phyloP scores from a whole-genome alignment of 2,329 filamentous ascomycete genomes.

The Aspergillus quadricinctus region DNA sequence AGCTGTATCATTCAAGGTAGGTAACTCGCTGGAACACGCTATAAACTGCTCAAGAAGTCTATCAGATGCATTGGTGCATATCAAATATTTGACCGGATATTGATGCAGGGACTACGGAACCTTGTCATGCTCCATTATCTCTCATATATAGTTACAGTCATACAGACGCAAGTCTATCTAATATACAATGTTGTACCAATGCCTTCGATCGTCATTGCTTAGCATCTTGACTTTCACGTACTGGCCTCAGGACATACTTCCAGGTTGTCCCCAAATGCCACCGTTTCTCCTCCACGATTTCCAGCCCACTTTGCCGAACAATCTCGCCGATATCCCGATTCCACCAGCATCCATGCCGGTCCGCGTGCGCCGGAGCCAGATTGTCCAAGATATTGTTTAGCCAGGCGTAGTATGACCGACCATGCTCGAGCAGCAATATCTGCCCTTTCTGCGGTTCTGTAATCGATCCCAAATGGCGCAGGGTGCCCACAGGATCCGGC shows the following conservation, averaged over 20 bases:
- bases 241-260: constrained; percentile 39
- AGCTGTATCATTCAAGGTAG: too few relatives aligned
- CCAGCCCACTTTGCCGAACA: constrained; percentile 44
- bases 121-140: neutral
- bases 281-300: constrained; percentile 43
- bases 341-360: constrained; percentile 51
- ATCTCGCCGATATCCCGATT: constrained; percentile 49
- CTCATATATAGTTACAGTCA: neutral
- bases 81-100: neutral
- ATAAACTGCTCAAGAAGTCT: neutral
- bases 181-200: neutral
- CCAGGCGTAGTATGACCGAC: constrained; percentile 44
- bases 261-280: constrained; percentile 49
- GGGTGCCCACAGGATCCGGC: constrained; percentile 38
- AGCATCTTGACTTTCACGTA: constrained; percentile 1
- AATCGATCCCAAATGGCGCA: constrained; percentile 39
- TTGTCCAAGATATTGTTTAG: constrained; percentile 46
- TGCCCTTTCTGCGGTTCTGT: constrained; percentile 37
- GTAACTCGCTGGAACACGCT: neutral
- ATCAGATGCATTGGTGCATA: neutral
- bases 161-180: neutral
- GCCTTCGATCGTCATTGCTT: neutral
- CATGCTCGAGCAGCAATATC: constrained; percentile 48
- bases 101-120: neutral
- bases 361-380: constrained; percentile 44